phyloP scores from a whole-genome alignment of 176 grass and related monocot genomes.

The Ampelocalamus luodianensis region DNA sequence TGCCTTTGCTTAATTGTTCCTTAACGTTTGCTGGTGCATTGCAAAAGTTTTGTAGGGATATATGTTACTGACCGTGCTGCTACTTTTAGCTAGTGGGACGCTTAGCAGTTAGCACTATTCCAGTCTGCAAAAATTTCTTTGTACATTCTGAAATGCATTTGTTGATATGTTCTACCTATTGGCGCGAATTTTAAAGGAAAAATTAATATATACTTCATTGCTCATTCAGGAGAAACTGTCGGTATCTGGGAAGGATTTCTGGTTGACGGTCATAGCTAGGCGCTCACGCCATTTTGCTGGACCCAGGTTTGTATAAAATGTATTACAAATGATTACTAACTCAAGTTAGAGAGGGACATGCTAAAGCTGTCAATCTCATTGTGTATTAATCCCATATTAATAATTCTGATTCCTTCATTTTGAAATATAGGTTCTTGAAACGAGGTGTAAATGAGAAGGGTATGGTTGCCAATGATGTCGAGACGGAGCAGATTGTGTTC shows the following conservation, averaged over 20 bases:
- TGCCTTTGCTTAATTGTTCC: no score
- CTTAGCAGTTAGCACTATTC: not conserved
- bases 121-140: not conserved
- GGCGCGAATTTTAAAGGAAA: not conserved
- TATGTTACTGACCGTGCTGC: not conserved
- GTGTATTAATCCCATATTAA: not conserved
- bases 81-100: not conserved
- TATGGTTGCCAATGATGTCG: conserved; percentile 72
- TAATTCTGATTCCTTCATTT: not conserved
- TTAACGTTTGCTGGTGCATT: not conserved
- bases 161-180: not conserved
- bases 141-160: not conserved
- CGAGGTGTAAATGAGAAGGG: conserved; percentile 62
- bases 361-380: not conserved
- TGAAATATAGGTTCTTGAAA: conserved; percentile 58
- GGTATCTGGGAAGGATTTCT: conserved; percentile 53
- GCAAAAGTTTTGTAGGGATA: not conserved
- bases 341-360: not conserved
- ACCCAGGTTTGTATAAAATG: conserved; percentile 49
- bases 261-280: conserved; percentile 63
- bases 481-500: conserved; percentile 66
- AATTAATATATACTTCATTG: not conserved
- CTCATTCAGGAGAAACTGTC: conserved; percentile 54
- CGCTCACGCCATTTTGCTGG: conserved; percentile 74
- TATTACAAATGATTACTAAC: not conserved